phyloP scores from a whole-genome alignment of 2,329 filamentous ascomycete species.

The Apiospora kogelbergensis region DNA sequence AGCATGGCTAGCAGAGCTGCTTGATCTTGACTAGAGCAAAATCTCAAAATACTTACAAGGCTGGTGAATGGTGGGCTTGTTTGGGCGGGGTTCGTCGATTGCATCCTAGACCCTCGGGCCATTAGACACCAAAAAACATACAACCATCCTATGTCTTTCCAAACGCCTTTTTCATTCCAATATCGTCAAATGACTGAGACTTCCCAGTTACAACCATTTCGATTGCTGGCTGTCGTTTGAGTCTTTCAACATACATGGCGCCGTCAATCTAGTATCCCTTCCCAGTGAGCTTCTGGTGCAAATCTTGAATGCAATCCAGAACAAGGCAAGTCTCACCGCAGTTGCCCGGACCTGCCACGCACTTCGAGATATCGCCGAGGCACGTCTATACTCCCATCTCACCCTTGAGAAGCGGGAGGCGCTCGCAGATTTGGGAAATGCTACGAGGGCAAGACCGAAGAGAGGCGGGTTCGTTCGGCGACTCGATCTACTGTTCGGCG shows the following conservation, averaged over 20 bases:
- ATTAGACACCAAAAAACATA: not conserved
- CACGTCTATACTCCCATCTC: not conserved
- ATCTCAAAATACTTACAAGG: no score
- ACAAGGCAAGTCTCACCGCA: not conserved
- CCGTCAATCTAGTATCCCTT: not conserved
- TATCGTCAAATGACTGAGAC: not conserved
- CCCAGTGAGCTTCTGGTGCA: not conserved
- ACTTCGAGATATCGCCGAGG: not conserved
- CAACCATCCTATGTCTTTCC: not conserved
- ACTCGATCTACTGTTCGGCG: not conserved
- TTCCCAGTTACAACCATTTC: not conserved
- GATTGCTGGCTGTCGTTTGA: not conserved
- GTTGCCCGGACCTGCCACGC: not conserved
- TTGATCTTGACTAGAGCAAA: no score
- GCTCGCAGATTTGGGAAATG: not conserved
- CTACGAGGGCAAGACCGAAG: not conserved
- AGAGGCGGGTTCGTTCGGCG: not conserved
- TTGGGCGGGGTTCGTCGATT: not conserved
- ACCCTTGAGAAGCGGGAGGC: not conserved
- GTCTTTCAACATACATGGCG: not conserved
- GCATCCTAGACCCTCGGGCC: not conserved
- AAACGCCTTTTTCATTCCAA: not conserved
- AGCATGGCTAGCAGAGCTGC: no score
- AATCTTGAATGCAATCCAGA: not conserved
- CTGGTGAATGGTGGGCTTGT: no score